Evolutionary conservation across 768 basidiomycete genomes (phyloP), one percentile per base, ranked within the genome.

Genomic region (Hemileccinum rubropunctum): DNA sequence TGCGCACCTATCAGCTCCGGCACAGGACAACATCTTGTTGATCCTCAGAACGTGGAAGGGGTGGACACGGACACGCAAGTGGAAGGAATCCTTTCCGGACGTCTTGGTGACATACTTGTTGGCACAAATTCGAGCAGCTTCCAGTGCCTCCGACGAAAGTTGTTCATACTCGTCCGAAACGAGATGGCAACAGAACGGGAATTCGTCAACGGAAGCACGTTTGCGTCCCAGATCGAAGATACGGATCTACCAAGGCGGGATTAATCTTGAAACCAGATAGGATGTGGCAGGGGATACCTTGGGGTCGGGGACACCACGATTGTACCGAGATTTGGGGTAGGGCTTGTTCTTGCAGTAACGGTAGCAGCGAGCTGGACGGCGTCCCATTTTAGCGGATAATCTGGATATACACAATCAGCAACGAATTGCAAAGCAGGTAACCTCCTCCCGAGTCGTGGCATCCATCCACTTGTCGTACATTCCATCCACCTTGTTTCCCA

Each of bases 21-120:
- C 97, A 70, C 97, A 98, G 51, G 87, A 90, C 80, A 98, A 89
- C 91, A 97, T 98, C 86, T 99, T 98, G 89, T 98, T 97, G 85
- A 97, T 97, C 57, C 97, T 89, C 75, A 99, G 73, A 63, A 98
- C 92, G 71, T 99, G 97, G 91, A 88, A 97, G 37, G 95, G 97
- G 77, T 99, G 95, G 51, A 91, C 91, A 53, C 94, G 89, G 61
- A 99, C 92, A 60, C 95, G 84, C 71, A 98, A 71, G 71, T 99
- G 95, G 94, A 99, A 98, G 5, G 95, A 91, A 63, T 99, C 95
- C 78, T 98, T 98, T 65, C 97, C 95, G 27, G 88, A 84, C 4
- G 90, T 92, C 84, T 99, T 98, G 65, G 93, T 95, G 57, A 98
- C 88, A 71, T 98, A 98, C 75, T 98, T 98, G 90, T 98, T 98